These are phyloP conservation scores for Chaetomiaceae sp. DNA, from an alignment of 2,329 filamentous ascomycete genomes.

Conservation along the genomic window DNA sequence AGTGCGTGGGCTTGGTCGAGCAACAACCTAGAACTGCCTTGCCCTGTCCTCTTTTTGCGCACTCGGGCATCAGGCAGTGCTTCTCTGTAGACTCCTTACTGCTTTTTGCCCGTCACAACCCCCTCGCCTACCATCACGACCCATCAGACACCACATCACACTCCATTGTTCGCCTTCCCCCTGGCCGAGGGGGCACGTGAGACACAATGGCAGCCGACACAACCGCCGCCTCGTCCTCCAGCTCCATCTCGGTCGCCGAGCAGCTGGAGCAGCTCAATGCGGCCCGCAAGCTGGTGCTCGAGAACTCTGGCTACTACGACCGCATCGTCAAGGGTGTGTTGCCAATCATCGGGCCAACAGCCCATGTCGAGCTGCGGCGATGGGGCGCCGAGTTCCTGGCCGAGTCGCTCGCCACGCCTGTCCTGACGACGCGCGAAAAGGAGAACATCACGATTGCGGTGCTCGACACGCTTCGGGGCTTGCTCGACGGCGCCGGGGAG, in stretches of 20 bases:
- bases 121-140: background rate
- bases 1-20: background rate
- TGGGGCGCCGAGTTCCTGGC: constrained; percentile 96
- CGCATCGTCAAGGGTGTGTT: constrained; percentile 89
- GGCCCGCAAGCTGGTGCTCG: constrained; percentile 83
- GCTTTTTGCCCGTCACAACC: constrained; percentile 2
- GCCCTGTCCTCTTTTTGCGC: constrained; percentile 4
- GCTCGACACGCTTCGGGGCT: constrained; percentile 67
- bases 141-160: background rate
- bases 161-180: background rate
- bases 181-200: background rate
- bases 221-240: constrained; percentile 17
- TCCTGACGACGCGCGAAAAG: constrained; percentile 71
- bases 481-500: constrained; percentile 66
- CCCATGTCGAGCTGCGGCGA: constrained; percentile 76
- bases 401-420: constrained; percentile 92
- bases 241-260: constrained; percentile 57
- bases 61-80: background rate
- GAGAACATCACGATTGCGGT: constrained; percentile 72
- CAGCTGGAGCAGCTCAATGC: constrained; percentile 85
- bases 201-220: constrained; percentile 47
- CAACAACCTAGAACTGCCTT: constrained; percentile 9
- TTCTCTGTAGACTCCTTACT: constrained; percentile 19
- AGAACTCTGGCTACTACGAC: constrained; percentile 81
- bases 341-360: constrained; percentile 76